A percentile compares a stretch with the other conserved stretches of the same genome.
Evolutionary conservation across 768 basidiomycete genomes (phyloP).

Genomic region (Trametes cingulata): DNA sequence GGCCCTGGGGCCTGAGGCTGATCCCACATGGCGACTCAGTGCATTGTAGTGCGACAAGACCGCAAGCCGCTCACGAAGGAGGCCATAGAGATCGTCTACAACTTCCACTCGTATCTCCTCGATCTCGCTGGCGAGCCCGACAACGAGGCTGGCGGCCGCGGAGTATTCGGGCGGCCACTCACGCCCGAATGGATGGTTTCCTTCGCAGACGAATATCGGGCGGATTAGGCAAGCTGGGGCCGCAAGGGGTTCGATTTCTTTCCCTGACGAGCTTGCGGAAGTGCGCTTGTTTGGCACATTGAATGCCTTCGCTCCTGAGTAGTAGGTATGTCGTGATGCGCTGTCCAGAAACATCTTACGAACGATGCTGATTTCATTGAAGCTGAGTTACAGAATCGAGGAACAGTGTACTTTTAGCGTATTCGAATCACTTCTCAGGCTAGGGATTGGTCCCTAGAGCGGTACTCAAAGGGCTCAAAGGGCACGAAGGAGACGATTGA

Average conservation of each 20-base stretch:
- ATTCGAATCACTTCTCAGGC: no score
- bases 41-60: conserved; percentile 24
- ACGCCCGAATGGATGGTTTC: conserved; percentile 21
- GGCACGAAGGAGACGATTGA: no score
- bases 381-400: no score
- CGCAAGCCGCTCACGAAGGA: conserved; percentile 25
- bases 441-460: no score
- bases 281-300: no score
- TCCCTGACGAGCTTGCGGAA: not conserved
- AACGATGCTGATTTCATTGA: no score
- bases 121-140: conserved; percentile 10
- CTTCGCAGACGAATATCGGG: conserved; percentile 22
- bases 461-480: no score
- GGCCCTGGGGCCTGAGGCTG: no score
- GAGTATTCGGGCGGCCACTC: conserved; percentile 8
- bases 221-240: conserved; percentile 20
- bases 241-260: conserved; percentile 13
- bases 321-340: no score
- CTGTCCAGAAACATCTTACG: no score
- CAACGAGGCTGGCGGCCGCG: conserved; percentile 13
- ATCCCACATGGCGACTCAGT: conserved; percentile 1
- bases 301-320: no score
- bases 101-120: conserved; percentile 22
- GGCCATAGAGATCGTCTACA: conserved; percentile 24
- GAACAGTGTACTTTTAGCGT: no score